These are phyloP conservation scores for Grifola frondosa DNA, from an alignment of 1,284 basidiomycete genomes.

Conservation along the genomic window DNA sequence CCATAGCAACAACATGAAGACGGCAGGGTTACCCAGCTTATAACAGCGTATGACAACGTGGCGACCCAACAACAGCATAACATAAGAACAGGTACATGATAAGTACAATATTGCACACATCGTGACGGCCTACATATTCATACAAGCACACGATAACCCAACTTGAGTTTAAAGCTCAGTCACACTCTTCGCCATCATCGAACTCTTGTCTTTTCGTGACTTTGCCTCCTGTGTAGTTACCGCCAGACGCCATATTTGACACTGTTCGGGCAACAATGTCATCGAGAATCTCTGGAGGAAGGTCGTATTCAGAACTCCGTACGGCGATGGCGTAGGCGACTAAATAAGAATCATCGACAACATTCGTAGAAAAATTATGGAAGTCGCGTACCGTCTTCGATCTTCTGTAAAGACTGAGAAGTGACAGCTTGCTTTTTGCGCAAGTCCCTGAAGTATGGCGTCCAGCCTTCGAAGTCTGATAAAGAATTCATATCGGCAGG, in stretches of 20 bases:
- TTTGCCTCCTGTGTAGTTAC: conserved; percentile 10
- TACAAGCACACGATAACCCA: not conserved
- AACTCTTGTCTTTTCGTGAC: conserved; percentile 7
- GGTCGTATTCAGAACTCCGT: conserved; percentile 68
- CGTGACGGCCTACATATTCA: no score
- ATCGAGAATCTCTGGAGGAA: conserved; percentile 63
- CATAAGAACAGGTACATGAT: no score
- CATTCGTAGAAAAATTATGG: not conserved
- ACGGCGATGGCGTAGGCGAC: conserved; percentile 71
- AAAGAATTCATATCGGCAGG: not conserved
- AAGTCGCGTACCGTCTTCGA: conserved; percentile 76
- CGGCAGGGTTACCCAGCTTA: no score
- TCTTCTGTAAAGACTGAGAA: conserved; percentile 84
- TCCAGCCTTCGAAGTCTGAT: conserved; percentile 75
- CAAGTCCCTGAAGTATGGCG: conserved; percentile 70
- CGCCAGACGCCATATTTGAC: conserved; percentile 13
- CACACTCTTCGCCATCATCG: conserved; percentile 6
- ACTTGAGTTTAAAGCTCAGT: not conserved
- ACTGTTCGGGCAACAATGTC: conserved; percentile 58
- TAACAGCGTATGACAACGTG: no score
- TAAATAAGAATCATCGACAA: conserved; percentile 27
- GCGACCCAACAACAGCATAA: no score
- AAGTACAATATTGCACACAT: no score
- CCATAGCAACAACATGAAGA: no score
- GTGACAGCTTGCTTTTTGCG: conserved; percentile 90